Conservation (phyloP, 805 yeast species). For the Saccharomycopsis sp. region DNA sequence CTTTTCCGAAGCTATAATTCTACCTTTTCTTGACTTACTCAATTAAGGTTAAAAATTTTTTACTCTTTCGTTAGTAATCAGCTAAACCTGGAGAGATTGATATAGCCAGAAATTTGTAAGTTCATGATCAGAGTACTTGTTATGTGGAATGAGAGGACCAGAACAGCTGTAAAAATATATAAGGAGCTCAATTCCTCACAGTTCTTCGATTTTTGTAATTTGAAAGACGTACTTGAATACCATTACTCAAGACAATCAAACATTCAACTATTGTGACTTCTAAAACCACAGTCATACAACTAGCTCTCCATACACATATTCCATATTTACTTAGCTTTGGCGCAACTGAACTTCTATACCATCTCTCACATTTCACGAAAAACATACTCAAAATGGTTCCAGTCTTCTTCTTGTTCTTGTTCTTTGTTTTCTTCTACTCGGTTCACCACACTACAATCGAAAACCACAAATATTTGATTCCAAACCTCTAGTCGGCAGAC, state of each 20-base stretch:
- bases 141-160: neutral
- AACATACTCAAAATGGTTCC: neutral
- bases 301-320: too few relatives aligned
- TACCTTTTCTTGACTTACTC: neutral
- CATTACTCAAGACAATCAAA: neutral
- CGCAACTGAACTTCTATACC: too few relatives aligned
- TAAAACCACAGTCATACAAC: too few relatives aligned
- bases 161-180: neutral
- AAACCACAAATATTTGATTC: constrained; percentile 17
- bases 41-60: neutral
- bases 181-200: neutral
- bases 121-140: neutral
- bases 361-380: too few relatives aligned
- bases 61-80: neutral
- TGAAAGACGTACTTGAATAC: neutral
- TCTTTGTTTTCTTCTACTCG: constrained; percentile 12
- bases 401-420: neutral
- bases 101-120: neutral
- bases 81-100: neutral
- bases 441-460: constrained; percentile 16
- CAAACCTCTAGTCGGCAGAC: too few relatives aligned
- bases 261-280: too few relatives aligned
- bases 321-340: too few relatives aligned
- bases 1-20: neutral
- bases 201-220: neutral